Base-by-base conservation (phyloP, 1,284 basidiomycete species). In the Sporisorium scitamineum region DNA sequence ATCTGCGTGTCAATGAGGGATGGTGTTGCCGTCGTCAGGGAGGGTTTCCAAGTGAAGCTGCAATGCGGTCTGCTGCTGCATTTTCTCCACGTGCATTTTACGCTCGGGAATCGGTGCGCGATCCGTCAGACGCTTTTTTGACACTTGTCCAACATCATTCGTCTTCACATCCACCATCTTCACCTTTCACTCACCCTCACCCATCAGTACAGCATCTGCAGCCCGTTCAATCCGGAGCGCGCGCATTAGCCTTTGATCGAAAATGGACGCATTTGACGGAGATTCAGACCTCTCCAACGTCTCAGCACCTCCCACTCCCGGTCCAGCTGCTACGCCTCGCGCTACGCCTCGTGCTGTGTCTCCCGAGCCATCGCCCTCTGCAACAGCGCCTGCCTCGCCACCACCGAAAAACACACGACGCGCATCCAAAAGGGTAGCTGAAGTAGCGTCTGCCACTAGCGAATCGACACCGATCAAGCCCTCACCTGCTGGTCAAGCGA, bases 261-360 rank as follows among this genome's bases (percentile, higher is more conserved):
- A n/a, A n/a, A 74, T 69, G 66, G 59, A 69, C 26, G 54, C 42
- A 7, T 64, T 74, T 42, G 72, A 62, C 41, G 65, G 61, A 20
- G 73, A 63, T 13, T 76, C 73, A 0, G 73, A 76, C 31, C 64
- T 76, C 48, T 70, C 73, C 2, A 68, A 76, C 22, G 24, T 70
- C 0, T 70, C 68, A 2, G 60, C 72, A 7, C 73, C 73, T 26
- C 64, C 73, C 11, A 76, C 73, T 1, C 73, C 73, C 3, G 68
- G 68, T 5, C 57, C 62, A 14, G 63, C 61, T 22, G 42, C 50
- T 13, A 61, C 61, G 1, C 71, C 65, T 31, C 68, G 62, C 14
- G 42, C 50, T 13, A 61, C 61, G 1, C 71, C 65, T 31, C 68
- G 62, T n/a, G 62, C 69, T 41, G 54, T 39, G 4, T 66, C 62